Conservation (phyloP, 2,329 filamentous ascomycete species). For the Blastomyces parvus region DNA sequence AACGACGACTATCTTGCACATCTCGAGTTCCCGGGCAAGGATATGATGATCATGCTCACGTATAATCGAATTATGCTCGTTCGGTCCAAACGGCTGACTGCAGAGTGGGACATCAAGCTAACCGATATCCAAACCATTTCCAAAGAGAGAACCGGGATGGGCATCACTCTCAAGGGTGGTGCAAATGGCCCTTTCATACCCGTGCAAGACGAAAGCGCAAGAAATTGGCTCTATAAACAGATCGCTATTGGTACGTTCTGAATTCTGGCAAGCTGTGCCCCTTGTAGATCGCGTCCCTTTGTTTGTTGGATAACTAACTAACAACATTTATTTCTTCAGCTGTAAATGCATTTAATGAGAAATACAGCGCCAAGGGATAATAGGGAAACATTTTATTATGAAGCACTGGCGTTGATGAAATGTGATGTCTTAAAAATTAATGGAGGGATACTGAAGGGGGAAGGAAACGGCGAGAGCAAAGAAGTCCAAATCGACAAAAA, state of each 20-base stretch:
- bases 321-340: slow-evolving; percentile 27
- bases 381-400: not conserved
- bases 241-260: slow-evolving; percentile 47
- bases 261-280: not conserved
- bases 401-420: not conserved
- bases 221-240: slow-evolving; percentile 59
- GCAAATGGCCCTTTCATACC: slow-evolving; percentile 93
- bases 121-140: slow-evolving; percentile 95
- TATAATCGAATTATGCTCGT: slow-evolving; percentile 84
- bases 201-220: slow-evolving; percentile 70
- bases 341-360: slow-evolving; percentile 59
- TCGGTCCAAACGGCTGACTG: slow-evolving; percentile 70
- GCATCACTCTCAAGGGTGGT: slow-evolving; percentile 76
- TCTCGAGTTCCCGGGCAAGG: slow-evolving; percentile 78
- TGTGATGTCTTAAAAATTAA: not conserved
- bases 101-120: slow-evolving; percentile 91
- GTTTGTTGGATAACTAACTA: not conserved
- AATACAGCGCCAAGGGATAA: slow-evolving; percentile 53
- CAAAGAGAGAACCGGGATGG: slow-evolving; percentile 91
- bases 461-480: not conserved
- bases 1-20: slow-evolving; percentile 96
- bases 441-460: not conserved
- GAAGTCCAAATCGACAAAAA: not conserved
- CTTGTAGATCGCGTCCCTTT: not conserved
- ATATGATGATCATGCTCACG: slow-evolving; percentile 83